Conservation (phyloP, 306 rosid genomes). For the Quercus cerris region DNA sequence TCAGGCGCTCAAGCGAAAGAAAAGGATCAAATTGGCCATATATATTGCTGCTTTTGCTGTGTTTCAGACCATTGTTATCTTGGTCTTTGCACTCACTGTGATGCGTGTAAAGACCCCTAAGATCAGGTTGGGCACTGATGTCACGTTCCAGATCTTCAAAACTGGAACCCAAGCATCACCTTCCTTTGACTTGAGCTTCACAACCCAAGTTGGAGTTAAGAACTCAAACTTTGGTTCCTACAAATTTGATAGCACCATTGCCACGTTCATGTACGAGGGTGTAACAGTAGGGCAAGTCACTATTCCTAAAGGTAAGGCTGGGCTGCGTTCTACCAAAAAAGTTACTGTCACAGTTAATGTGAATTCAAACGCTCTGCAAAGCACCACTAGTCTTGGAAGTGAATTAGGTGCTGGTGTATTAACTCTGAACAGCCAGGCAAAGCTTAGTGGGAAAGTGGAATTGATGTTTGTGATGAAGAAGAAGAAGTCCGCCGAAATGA, state of each 20-base stretch:
- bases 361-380: conserved; percentile 1
- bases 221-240: conserved; percentile 31
- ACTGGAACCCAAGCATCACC: background rate
- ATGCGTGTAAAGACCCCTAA: conserved; percentile 3
- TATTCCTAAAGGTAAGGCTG: conserved; percentile 23
- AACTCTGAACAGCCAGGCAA: conserved; percentile 15
- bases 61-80: conserved; percentile 1
- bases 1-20: conserved; percentile 1
- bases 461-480: conserved; percentile 23
- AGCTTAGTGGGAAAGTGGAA: conserved; percentile 25
- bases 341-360: conserved; percentile 13
- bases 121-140: background rate
- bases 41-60: background rate
- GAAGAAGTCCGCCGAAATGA: conserved; percentile 21
- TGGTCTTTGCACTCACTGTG: background rate
- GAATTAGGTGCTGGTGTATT: conserved; percentile 17
- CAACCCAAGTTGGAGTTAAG: conserved; percentile 23
- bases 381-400: conserved; percentile 2
- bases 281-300: conserved; percentile 10
- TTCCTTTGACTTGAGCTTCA: conserved; percentile 22
- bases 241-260: conserved; percentile 12
- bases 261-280: conserved; percentile 14
- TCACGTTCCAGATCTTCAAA: background rate
- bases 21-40: conserved; percentile 11
- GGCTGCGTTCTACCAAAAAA: conserved; percentile 21